Base-by-base conservation (phyloP, 768 basidiomycete species). In the Xerocomellus dryophilus region DNA sequence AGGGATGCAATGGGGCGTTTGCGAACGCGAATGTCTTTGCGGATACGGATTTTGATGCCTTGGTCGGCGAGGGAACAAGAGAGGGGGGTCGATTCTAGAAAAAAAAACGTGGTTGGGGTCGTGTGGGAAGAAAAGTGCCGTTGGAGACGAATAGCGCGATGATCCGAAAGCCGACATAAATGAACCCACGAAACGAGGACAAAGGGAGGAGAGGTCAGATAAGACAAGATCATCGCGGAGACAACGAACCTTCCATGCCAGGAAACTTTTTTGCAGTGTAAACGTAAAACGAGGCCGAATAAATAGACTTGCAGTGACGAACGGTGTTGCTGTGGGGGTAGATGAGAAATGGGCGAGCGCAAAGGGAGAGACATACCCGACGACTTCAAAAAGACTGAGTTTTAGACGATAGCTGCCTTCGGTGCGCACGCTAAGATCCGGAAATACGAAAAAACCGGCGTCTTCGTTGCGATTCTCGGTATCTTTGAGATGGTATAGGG, bases 251-350 rank as follows among this genome's bases (percentile, higher is more conserved):
- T 78, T 93, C 90, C 90, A 95, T 95, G 23, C 94, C 93, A 0
- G 94, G 93, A 67, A 96, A 97, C 72, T 94, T 93, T 79, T 97
- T 97, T 15, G 93, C 91, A 0, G 93, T 93, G 69, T 93, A 97
- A 11, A 97, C 95, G 58, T 94, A 93, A 71, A 98, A 98, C 0
- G 90, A 83, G 1, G 85, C 82, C 0, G 92, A 93, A 71, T 86
- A 89, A 53, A 93, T 92, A 0, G 87, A 88, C 65, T 90, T 91
- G 75, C 93, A 95, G 66, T 94, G 93, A 39, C 85, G 86, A 35
- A 96, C 92, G 55, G 86, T 88, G 62, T 86, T 85, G 14, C 90
- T 91, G 69, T 43, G 47, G 39, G 23, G 47, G 29, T 36, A 17
- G 38, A 46, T 59, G 54, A 43, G 45, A 25, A 27, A 57, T 39